These are phyloP conservation scores for Xylariaceae sp. DNA, from an alignment of 2,329 filamentous ascomycete genomes.

Conservation along the genomic window DNA sequence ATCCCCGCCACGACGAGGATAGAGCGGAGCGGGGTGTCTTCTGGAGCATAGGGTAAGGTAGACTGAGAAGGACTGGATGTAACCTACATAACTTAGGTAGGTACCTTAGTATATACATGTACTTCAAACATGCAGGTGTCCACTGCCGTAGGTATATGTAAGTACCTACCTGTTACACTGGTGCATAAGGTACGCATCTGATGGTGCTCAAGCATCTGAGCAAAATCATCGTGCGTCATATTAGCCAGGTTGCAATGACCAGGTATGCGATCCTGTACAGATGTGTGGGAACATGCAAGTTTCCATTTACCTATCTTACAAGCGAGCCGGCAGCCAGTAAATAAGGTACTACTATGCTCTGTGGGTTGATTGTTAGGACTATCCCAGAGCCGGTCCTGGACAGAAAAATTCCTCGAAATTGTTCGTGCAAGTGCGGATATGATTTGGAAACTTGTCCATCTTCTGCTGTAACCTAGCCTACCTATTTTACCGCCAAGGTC, in stretches of 20 bases:
- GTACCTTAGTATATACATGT: no score
- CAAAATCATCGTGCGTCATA: conserved; percentile 17
- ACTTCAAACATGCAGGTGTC: no score
- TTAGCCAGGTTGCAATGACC: conserved; percentile 6
- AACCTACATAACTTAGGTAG: no score
- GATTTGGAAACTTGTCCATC: conserved; percentile 20
- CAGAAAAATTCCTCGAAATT: conserved; percentile 7
- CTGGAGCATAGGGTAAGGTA: no score
- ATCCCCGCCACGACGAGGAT: conserved; percentile 1
- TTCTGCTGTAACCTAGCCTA: conserved; percentile 28
- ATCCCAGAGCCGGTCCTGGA: no score
- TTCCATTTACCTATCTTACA: no score
- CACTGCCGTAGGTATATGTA: conserved; percentile 12
- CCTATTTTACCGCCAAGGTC: neutral
- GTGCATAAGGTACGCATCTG: no score
- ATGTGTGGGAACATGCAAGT: conserved; percentile 6
- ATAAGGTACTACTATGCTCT: no score
- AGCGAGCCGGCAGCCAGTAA: no score
- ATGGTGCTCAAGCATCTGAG: conserved; percentile 14
- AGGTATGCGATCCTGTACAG: conserved; percentile 2
- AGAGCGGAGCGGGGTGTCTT: no score
- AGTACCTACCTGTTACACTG: conserved; percentile 10
- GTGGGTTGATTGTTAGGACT: no score
- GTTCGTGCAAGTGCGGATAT: conserved; percentile 9
- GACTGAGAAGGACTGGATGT: no score